Evolutionary conservation across 371 early-diverging fungal species (phyloP), one percentile per base, ranked within the genome.

Genomic region (Polyrhizophydium stewartii): DNA sequence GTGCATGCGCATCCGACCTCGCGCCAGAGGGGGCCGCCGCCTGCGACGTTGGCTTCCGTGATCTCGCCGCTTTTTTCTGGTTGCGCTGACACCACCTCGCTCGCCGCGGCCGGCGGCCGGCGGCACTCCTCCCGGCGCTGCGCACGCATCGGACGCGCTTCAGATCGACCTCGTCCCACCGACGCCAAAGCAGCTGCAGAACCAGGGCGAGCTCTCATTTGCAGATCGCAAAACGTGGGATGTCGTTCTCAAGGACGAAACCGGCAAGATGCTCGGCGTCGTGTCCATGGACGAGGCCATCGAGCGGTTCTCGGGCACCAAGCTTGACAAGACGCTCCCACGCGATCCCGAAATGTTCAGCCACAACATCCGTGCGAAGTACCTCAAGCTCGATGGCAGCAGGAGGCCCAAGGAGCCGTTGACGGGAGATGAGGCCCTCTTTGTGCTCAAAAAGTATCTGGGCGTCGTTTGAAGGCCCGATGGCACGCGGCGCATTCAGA

Each of bases 141-240:
- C n/a, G n/a, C n/a, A n/a, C n/a, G n/a, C n/a, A n/a, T n/a, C n/a
- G n/a, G n/a, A n/a, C n/a, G n/a, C n/a, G n/a, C n/a, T n/a, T n/a
- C n/a, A 78, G 79, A 71, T 68, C 30, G 64, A 62, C n/a, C 52
- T 79, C n/a, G 67, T 81, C 69, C 81, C 81, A 16, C 70, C 61
- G 9, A 62, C 60, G 16, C 78, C 81, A 2, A 56, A 52, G 17
- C 72, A 74, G 45, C 67, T 71, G 40, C 78, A 78, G 45, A 56
- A 69, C 33, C 47, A 62, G 31, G 81, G 81, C 17, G 53, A 27
- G 12, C n/a, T 70, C 24, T 69, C 73, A 19, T 60, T 76, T 2
- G 57, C 47, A 13, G 77, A 80, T 58, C 56, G 24, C 43, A 74
- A 74, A 57, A 77, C 77, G 1, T 80, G 81, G 81, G 68, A 72